Base-by-base conservation (phyloP, 2,329 filamentous ascomycete species). In the Diatrype stigma region DNA sequence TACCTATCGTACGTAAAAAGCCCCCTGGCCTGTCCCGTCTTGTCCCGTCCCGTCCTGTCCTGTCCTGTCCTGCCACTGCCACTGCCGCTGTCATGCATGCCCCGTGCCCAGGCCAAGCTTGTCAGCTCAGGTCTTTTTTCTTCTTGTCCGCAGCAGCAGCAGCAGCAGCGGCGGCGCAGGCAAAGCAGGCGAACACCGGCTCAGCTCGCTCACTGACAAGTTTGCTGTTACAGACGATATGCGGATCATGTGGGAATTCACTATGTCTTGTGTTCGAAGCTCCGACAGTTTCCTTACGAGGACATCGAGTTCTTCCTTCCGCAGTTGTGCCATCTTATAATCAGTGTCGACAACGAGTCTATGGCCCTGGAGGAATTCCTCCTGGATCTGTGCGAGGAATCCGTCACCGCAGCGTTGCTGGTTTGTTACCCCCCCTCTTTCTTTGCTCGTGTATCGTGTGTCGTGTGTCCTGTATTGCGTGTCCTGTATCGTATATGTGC, bases 241-340 rank as follows among this genome's bases (percentile, higher is more conserved):
- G 88, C 89, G 69, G 86, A 93, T 72, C 88, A 94, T 78, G 87
- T 94, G 69, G 89, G 89, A 63, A 93, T 94, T 66, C 89, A 93
- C 73, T 90, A 93, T 77, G 88, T 91, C 56, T 82, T 94, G 56
- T 93, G 90, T 77, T 87, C 86, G 64, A 94, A 94, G 81, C 79
- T 94, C 67, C 88, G 90, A 67, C 87, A 90, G 71, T 94, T 94
- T 67, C 87, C 87, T 58, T 94, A 93, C 74, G 87, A 91, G 76
- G 89, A 94, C 72, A 92, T 94, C 68, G 90, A 94, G 73, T 94
- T 94, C 84, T 94, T 93, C 77, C 80, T 94, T 46, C 89, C 89
- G 56, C 87, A 90, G 76, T 76, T 94, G 76, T 94, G 89, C 69
- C 90, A 94, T 73, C 84, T 94, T 57, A 85, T 92, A 72, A 88